Percentiles rank a stretch among this genome's conserved stretches.
Conservation (phyloP, 257 asterid species). For the Nyctanthes arbortristis region DNA sequence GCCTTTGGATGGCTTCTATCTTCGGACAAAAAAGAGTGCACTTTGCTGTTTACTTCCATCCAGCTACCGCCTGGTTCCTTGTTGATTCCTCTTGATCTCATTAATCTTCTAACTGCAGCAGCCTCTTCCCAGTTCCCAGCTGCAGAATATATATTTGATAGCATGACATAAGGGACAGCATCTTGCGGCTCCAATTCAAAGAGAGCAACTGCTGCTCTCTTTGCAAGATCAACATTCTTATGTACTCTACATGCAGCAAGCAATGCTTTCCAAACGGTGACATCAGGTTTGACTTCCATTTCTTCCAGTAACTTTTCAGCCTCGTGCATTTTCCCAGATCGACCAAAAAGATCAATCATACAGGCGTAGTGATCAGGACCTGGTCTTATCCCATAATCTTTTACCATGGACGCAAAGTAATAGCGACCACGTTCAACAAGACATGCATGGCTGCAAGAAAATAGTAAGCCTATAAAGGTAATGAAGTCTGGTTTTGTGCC, state of each 20-base stretch:
- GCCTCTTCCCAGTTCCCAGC: conserved; percentile 72
- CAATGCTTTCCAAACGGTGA: conserved; percentile 77
- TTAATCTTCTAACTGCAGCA: conserved; percentile 52
- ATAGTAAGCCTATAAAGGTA: conserved; percentile 75
- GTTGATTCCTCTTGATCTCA: conserved; percentile 53
- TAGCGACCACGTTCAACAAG: conserved; percentile 57
- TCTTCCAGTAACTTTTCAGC: conserved; percentile 55
- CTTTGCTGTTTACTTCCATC: conserved; percentile 56
- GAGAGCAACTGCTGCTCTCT: conserved; percentile 59
- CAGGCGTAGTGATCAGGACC: conserved; percentile 78
- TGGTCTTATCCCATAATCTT: conserved; percentile 57
- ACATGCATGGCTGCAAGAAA: conserved; percentile 92
- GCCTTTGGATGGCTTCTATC: conserved; percentile 56
- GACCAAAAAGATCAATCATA: conserved; percentile 82
- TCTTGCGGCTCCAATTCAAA: conserved; percentile 67
- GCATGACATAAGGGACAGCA: conserved; percentile 66
- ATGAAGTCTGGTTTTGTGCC: conserved; percentile 72
- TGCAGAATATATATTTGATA: conserved; percentile 70
- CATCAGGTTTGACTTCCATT: conserved; percentile 58
- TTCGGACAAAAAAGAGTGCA: conserved; percentile 55
- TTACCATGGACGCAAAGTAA: conserved; percentile 60
- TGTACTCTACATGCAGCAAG: conserved; percentile 75
- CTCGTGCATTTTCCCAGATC: conserved; percentile 69
- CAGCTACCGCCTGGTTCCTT: conserved; percentile 82
- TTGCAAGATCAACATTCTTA: conserved; percentile 57